Evolutionary conservation across 768 basidiomycete species (phyloP), one percentile per base, ranked within the genome.

Genomic region (Boletus pseudopeckii): DNA sequence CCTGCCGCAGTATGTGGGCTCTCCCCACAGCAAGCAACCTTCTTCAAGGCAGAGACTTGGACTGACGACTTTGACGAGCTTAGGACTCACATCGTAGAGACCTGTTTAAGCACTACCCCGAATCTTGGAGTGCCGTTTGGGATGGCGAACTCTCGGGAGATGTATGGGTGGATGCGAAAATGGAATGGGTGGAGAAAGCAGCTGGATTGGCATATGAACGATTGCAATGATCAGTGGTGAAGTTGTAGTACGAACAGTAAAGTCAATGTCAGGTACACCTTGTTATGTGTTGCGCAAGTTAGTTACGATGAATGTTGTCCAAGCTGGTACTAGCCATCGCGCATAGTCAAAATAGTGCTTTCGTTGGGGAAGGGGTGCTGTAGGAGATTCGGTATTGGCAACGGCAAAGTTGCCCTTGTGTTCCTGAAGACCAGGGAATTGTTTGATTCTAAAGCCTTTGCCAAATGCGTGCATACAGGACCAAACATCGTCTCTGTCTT

Each of bases 61-160:
- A 72, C 72, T 43, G 38, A 59, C 7, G 54, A 69, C 28, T 65
- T 67, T 0, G 56, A 67, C 0, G 50, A 56, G 7, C 58, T 74
- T 14, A 66, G 57, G 50, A 22, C 44, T 17, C 72, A 72, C 48
- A 64, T 74, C 28, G 18, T 74, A 13, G 52, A 47, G 5, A 22
- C 22, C 4, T 22, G 22, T 76, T 73, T 50, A 60, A 62, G 33
- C 73, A 76, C 39, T 30, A 7, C 1, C 65, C 71, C 5, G 65
- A 70, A 43, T 70, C 64, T 50, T 77, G 74, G 74, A 55, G 18
- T 26, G 66, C 56, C 20, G 26, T 76, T 40, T 77, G 76, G 76
- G 64, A 77, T 22, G 71, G 70, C 2, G 62, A 59, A 22, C 22
- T 22, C 22, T 22, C 4, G 22, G 22, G 22, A 22, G 14, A 39